Evolutionary conservation across 371 early-diverging fungal species (phyloP), one percentile per base, ranked within the genome.

Genomic region (Rhizopus arrhizus): DNA sequence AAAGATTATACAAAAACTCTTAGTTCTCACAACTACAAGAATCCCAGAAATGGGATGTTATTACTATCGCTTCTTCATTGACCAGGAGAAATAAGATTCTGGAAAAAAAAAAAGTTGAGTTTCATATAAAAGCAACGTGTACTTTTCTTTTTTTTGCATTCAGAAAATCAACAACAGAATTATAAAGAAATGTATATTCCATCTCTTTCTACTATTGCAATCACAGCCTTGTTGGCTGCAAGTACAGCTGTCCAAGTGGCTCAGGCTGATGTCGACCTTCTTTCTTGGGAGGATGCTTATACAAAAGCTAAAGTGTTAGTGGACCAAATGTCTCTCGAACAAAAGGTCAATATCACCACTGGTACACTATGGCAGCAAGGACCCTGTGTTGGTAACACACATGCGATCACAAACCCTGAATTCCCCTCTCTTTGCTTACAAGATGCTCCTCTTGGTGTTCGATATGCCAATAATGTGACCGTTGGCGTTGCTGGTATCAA

Each of bases 381-480:
- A 0, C 47, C 59, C 4, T 80, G 81, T 57, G 77, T 82, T 12
- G 87, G 87, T 13, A 81, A 81, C 58, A 80, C 80, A 2, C 43
- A 29, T 15, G 12, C 65, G 2, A 55, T 68, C 35, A 56, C 55
- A 11, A 61, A 65, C 12, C 80, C 83, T 46, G 56, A 74, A 46
- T 86, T 84, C 60, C 78, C 79, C 32, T 80, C 81, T 7, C 68
- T 84, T 32, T 86, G 87, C 59, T 59, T 86, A 35, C 83, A 78
- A 65, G 82, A 84, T 68, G 65, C 73, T 28, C 85, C 84, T 11
- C 52, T 74, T 3, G 87, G 85, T 51, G 58, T 82, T 34, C 78
- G 81, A 32, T 66, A 49, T 31, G 74, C 71, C 13, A 32, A 58
- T 53, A 62, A 70, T 47, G 65, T 66, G 11, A 73, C 80, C 32